These are phyloP conservation scores for Candida germanica DNA, from an alignment of 805 yeast species.

Conservation along the genomic window DNA sequence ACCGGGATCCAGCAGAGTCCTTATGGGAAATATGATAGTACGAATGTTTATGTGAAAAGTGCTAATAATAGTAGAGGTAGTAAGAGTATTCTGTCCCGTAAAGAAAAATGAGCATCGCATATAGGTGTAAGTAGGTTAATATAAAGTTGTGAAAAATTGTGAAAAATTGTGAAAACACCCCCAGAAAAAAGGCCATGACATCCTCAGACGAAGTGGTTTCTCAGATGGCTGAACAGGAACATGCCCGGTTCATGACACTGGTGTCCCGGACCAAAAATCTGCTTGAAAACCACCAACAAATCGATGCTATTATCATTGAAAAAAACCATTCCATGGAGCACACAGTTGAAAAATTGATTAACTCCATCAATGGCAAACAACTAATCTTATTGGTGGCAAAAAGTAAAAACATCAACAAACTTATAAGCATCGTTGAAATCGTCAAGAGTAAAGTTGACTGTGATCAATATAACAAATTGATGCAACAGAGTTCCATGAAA, in stretches of 20 bases:
- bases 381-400: slow-evolving; percentile 9
- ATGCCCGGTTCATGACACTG: too few species aligned
- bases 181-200: too few species aligned
- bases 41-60: slow-evolving; percentile 17
- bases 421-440: slow-evolving; percentile 12
- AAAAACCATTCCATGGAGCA: slow-evolving; percentile 11
- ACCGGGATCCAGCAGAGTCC: slow-evolving; percentile 16
- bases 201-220: neutral
- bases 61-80: slow-evolving; percentile 11
- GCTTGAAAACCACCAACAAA: too few species aligned
- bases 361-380: neutral
- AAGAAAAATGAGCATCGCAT: neutral
- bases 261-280: too few species aligned
- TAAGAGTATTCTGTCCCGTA: neutral
- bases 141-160: neutral
- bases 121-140: neutral
- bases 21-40: slow-evolving; percentile 23
- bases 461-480: slow-evolving; percentile 12
- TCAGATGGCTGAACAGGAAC: too few species aligned
- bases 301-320: slow-evolving; percentile 7
- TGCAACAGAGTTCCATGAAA: slow-evolving; percentile 7
- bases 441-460: slow-evolving; percentile 8
- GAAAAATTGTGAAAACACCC: too few species aligned
- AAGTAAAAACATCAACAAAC: slow-evolving; percentile 8
- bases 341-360: slow-evolving; percentile 9